Evolutionary conservation across 805 yeast species (phyloP).

Genomic region (Priceomyces haplophilus): DNA sequence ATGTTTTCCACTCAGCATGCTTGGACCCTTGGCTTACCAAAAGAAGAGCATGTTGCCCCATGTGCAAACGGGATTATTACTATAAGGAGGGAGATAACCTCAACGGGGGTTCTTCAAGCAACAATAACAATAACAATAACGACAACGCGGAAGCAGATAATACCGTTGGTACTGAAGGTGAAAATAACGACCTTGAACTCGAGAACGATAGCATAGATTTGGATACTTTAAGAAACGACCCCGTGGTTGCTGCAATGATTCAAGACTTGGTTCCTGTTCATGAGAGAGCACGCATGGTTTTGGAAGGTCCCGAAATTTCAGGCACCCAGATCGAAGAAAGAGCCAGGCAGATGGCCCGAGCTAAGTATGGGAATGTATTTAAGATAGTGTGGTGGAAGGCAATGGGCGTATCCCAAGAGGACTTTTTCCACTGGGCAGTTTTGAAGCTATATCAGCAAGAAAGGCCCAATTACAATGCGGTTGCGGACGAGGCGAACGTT

Average conservation of each 20-base stretch:
- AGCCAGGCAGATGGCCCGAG: slow-evolving; percentile 40
- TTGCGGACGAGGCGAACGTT: too few relatives aligned
- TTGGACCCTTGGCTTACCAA: slow-evolving; percentile 78
- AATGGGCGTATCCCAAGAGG: slow-evolving; percentile 51
- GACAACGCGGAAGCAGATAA: not conserved
- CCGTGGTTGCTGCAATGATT: slow-evolving; percentile 33
- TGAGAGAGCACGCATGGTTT: slow-evolving; percentile 42
- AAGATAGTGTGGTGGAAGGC: slow-evolving; percentile 48
- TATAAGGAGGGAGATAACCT: slow-evolving; percentile 27
- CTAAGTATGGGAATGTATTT: slow-evolving; percentile 28
- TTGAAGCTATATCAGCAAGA: slow-evolving; percentile 26
- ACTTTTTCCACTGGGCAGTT: slow-evolving; percentile 53
- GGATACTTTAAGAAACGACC: slow-evolving; percentile 36
- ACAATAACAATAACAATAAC: too few relatives aligned
- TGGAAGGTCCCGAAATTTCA: slow-evolving; percentile 27
- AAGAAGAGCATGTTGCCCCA: slow-evolving; percentile 78
- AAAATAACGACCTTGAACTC: slow-evolving; percentile 6
- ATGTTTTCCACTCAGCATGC: slow-evolving; percentile 76
- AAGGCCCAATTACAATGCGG: not conserved
- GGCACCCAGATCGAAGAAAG: slow-evolving; percentile 42
- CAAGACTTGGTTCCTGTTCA: slow-evolving; percentile 40
- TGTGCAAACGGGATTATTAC: slow-evolving; percentile 71
- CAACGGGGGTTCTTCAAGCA: too few relatives aligned
- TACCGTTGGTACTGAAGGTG: slow-evolving; percentile 1
- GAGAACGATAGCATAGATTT: slow-evolving; percentile 19